phyloP scores from a whole-genome alignment of 1,139 yeast species.

The Blastobotrys proliferans region DNA sequence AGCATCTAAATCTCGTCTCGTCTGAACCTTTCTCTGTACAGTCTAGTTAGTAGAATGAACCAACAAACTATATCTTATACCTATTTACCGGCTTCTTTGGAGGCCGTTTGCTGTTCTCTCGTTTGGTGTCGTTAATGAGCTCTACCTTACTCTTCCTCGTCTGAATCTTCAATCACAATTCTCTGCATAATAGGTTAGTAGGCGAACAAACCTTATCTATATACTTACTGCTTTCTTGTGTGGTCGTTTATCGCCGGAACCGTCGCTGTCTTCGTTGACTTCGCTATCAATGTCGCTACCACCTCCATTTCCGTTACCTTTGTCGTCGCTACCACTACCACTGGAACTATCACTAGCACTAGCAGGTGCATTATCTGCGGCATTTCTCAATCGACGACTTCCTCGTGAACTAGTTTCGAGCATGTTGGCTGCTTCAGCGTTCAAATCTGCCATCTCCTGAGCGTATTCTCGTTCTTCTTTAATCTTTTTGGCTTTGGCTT shows the following conservation, averaged over 20 bases:
- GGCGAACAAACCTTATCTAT: no score
- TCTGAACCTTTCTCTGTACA: background rate
- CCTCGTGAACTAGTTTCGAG: background rate
- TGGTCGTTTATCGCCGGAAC: background rate
- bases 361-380: background rate
- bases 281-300: conserved; percentile 18
- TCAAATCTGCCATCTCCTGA: conserved; percentile 32
- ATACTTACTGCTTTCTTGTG: no score
- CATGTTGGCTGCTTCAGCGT: conserved; percentile 17
- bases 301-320: conserved; percentile 7
- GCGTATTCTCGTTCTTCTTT: conserved; percentile 38
- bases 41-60: background rate
- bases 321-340: conserved; percentile 8
- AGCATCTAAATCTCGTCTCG: conserved; percentile 15
- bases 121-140: no score
- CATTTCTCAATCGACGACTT: background rate
- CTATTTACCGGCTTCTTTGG: conserved; percentile 1
- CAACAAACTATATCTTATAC: background rate
- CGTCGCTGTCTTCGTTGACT: conserved; percentile 8
- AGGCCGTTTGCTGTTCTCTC: no score
- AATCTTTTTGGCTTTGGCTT: conserved; percentile 35
- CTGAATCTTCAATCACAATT: background rate
- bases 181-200: background rate
- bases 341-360: background rate
- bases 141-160: conserved; percentile 6